Conservation (phyloP, 306 rosid genomes). For the Citrullus amarus region DNA sequence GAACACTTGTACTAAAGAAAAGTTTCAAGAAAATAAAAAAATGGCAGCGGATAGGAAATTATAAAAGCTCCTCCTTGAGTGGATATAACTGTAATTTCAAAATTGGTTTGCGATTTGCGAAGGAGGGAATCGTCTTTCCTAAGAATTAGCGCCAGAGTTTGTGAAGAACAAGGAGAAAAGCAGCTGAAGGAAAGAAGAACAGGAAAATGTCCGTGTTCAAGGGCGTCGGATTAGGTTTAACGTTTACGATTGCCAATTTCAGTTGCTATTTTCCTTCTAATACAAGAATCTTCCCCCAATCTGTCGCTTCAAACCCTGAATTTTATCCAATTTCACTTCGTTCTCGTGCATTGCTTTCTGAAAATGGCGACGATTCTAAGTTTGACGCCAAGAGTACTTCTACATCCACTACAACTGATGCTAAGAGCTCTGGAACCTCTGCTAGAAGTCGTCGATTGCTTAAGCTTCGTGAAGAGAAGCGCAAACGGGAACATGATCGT, state of each 20-base stretch:
- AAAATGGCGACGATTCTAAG: neutral
- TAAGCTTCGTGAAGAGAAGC: conserved; percentile 72
- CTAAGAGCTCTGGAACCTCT: conserved; percentile 55
- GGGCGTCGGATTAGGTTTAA: neutral
- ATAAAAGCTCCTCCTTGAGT: too few relatives aligned
- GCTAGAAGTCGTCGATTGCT: conserved; percentile 78
- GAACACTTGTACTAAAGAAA: too few relatives aligned
- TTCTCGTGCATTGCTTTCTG: conserved; percentile 2
- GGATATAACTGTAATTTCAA: neutral
- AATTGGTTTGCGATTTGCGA: neutral
- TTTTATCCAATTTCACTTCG: conserved; percentile 2
- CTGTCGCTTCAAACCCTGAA: neutral
- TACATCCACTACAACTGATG: neutral
- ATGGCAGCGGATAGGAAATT: too few relatives aligned
- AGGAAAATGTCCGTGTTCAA: neutral
- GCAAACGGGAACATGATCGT: conserved; percentile 52
- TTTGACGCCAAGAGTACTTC: neutral
- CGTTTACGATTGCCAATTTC: neutral
- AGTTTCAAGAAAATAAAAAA: too few relatives aligned
- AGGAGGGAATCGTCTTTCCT: neutral
- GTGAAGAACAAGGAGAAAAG: neutral
- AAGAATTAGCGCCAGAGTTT: neutral
- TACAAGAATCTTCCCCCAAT: neutral
- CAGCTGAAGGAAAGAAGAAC: neutral
- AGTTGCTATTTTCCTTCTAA: neutral